Evolutionary conservation across 768 basidiomycete species (phyloP), one percentile per base, ranked within the genome.

Genomic region (Boletellus sp.): DNA sequence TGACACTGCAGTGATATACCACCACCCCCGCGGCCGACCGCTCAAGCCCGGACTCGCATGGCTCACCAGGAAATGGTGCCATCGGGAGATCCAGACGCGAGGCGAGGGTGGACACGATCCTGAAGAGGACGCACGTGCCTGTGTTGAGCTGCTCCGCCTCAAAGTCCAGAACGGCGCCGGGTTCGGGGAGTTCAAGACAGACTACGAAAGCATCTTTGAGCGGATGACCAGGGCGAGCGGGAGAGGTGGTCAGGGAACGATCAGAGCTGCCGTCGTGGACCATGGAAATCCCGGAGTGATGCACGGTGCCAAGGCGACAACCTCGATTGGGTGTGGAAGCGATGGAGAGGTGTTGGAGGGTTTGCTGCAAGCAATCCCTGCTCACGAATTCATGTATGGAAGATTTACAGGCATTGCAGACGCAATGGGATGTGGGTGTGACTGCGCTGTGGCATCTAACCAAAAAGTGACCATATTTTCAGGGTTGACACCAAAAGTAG

Each of bases 41-140:
- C 81, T 92, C 54, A 98, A 97, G 70, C 92, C 95, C 0, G 92
- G 90, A 1, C 78, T 99, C 7, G 94, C 94, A n/a, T 97, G 93
- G 93, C 80, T 99, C 39, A 90, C 91, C 39, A 89, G 90, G 63
- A 92, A 91, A 63, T 97, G 93, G 92, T 85, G 91, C 48, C 80
- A 80, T 11, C 79, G 87, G 44, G 90, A 94, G 58, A 98, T 99
- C 37, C 95, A 98, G 67, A 81, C 78, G 0, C 72, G 80, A 0
- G 91, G 90, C 0, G 86, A 87, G 43, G 87, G 86, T 2, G 92
- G 92, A 3, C 95, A 98, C 65, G 89, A 96, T 54, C 91, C 94
- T 3, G 90, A 94, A 59, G 95, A 98, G 64, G 95, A 98, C 58
- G 94, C 95, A 0, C 74, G 85, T 17, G 88, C 94, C 1, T 94